phyloP scores from a whole-genome alignment of 345 rosid genomes.

The Camelina laxa region DNA sequence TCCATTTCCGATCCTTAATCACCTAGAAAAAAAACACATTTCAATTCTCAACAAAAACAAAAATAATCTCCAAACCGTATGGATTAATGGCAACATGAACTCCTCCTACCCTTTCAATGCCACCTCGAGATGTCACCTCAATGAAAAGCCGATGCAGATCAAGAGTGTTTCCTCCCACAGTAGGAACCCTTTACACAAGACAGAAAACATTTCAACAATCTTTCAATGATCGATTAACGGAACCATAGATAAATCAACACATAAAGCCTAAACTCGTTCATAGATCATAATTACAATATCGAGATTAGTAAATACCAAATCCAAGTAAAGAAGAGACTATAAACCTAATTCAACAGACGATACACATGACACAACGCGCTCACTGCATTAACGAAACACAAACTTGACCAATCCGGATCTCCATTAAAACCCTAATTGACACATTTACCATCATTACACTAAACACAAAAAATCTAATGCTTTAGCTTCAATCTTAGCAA shows the following conservation, averaged over 20 bases:
- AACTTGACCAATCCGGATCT: conserved; percentile 10
- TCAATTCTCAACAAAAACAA: conserved; percentile 11
- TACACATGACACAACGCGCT: conserved; percentile 24
- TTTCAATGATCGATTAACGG: neutral
- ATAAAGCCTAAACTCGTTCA: conserved; percentile 6
- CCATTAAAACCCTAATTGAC: conserved; percentile 23
- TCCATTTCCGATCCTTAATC: conserved; percentile 79
- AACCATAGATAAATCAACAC: conserved; percentile 4
- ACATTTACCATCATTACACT: neutral
- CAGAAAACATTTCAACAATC: conserved; percentile 5
- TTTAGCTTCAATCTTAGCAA: conserved; percentile 7
- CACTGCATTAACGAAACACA: conserved; percentile 11
- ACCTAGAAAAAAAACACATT: conserved; percentile 52
- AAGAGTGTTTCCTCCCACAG: conserved; percentile 77
- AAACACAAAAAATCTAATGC: conserved; percentile 1
- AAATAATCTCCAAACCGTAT: neutral
- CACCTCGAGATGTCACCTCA: conserved; percentile 92
- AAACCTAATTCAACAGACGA: conserved; percentile 23
- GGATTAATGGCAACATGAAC: conserved; percentile 31
- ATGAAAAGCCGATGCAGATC: conserved; percentile 84
- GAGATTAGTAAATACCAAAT: conserved; percentile 29
- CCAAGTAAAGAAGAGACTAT: conserved; percentile 8
- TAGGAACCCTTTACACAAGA: conserved; percentile 65
- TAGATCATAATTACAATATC: conserved; percentile 16
- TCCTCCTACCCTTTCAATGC: conserved; percentile 57